These are phyloP conservation scores for Glycine tomentella DNA, from an alignment of 306 rosid species.

Conservation along the genomic window DNA sequence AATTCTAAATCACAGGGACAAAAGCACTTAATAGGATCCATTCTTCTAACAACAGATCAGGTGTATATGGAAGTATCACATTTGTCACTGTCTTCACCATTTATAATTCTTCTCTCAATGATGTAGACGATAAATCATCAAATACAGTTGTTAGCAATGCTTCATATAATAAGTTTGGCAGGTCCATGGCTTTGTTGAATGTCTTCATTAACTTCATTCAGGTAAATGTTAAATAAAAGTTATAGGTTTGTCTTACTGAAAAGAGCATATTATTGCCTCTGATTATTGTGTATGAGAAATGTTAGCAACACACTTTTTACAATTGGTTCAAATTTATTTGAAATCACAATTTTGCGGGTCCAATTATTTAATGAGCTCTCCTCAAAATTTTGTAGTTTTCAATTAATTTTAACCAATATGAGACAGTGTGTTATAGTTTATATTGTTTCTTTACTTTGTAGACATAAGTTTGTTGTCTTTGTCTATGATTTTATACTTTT, in stretches of 20 bases:
- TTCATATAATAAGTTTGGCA: constrained; percentile 70
- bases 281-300: constrained; percentile 12
- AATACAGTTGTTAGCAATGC: constrained; percentile 68
- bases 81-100: constrained; percentile 82
- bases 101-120: constrained; percentile 65
- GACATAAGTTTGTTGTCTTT: not conserved
- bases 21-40: constrained; percentile 78
- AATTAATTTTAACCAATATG: not conserved
- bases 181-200: constrained; percentile 81
- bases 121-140: constrained; percentile 56
- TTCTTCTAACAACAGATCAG: constrained; percentile 45
- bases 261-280: constrained; percentile 11
- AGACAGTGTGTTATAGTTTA: constrained; percentile 15
- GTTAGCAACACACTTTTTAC: not conserved
- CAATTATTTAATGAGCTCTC: not conserved
- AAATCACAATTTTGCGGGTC: constrained; percentile 40
- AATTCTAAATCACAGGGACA: constrained; percentile 60
- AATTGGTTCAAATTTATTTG: not conserved
- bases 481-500: constrained; percentile 25
- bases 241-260: constrained; percentile 13
- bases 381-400: not conserved
- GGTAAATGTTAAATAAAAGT: constrained; percentile 54
- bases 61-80: constrained; percentile 51
- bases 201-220: constrained; percentile 80
- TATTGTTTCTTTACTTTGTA: constrained; percentile 27